Conservation (phyloP, 176 grass and related monocot genomes). For the barley (Hordeum vulgare) region MorexV3_pseudomolecules_assembly NC_058521.1:406706804-406707303, state of each 20-base stretch:
- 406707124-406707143: slow-evolving; percentile 6
- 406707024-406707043: neutral
- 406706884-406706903: neutral
- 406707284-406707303: slow-evolving; percentile 90
- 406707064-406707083: neutral
- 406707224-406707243: slow-evolving; percentile 63
- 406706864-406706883: neutral
- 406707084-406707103: neutral
- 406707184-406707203: slow-evolving; percentile 76
- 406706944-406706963: neutral
- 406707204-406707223: slow-evolving; percentile 88
- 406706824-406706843: neutral
- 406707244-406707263: slow-evolving; percentile 89
- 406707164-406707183: slow-evolving; percentile 89
- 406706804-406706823: neutral
- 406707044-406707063: neutral
- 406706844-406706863: too few relatives aligned
- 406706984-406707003: neutral
- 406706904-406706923: neutral
- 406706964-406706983: neutral
- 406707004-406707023: slow-evolving; percentile 1
- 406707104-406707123: slow-evolving; percentile 8
- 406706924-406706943: neutral
- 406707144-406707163: slow-evolving; percentile 29
- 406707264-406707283: slow-evolving; percentile 91